A percentile compares a stretch with the other conserved stretches of the same genome.
phyloP scores from a whole-genome alignment of 2,329 filamentous ascomycete species.

The Cladophialophora immunda region DNA sequence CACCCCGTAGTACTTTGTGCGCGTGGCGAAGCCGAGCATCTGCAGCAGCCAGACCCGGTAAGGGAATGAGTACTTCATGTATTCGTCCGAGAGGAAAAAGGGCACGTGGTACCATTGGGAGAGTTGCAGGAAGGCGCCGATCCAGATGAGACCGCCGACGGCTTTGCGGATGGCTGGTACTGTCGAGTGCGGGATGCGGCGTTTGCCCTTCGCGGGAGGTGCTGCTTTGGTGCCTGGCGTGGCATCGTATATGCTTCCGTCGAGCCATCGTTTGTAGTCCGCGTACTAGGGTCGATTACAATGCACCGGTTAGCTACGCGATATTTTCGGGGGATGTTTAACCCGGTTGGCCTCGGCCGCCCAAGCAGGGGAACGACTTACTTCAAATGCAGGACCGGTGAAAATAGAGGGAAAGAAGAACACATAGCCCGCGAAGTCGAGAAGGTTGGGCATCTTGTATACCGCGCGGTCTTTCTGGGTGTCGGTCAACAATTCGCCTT shows the following conservation, averaged over 20 bases:
- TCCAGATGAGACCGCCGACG: slow-evolving; percentile 77
- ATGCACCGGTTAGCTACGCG: not conserved
- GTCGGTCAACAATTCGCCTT: slow-evolving; percentile 81
- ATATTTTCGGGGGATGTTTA: not conserved
- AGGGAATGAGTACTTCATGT: slow-evolving; percentile 72
- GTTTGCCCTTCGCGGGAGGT: slow-evolving; percentile 85
- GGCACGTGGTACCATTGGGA: slow-evolving; percentile 71
- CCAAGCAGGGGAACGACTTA: not conserved
- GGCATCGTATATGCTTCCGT: slow-evolving; percentile 92
- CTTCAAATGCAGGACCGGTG: slow-evolving; percentile 88
- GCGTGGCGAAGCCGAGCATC: slow-evolving; percentile 80
- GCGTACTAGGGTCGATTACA: slow-evolving; percentile 64
- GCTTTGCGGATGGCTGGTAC: slow-evolving; percentile 84
- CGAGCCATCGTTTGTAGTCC: slow-evolving; percentile 91
- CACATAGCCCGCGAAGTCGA: slow-evolving; percentile 90
- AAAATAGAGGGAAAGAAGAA: slow-evolving; percentile 94
- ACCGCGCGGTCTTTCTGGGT: slow-evolving; percentile 85
- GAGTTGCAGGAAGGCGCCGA: slow-evolving; percentile 78
- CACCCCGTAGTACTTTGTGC: slow-evolving; percentile 95
- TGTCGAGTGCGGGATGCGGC: slow-evolving; percentile 89
- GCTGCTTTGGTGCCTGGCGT: slow-evolving; percentile 76
- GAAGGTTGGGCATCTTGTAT: slow-evolving; percentile 72
- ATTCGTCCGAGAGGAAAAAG: slow-evolving; percentile 72
- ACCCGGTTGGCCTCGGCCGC: not conserved
- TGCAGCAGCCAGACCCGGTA: slow-evolving; percentile 81